These are phyloP conservation scores for Eimeria maxima DNA, from an alignment of 169 alveolate species.

Conservation along the genomic window DNA sequence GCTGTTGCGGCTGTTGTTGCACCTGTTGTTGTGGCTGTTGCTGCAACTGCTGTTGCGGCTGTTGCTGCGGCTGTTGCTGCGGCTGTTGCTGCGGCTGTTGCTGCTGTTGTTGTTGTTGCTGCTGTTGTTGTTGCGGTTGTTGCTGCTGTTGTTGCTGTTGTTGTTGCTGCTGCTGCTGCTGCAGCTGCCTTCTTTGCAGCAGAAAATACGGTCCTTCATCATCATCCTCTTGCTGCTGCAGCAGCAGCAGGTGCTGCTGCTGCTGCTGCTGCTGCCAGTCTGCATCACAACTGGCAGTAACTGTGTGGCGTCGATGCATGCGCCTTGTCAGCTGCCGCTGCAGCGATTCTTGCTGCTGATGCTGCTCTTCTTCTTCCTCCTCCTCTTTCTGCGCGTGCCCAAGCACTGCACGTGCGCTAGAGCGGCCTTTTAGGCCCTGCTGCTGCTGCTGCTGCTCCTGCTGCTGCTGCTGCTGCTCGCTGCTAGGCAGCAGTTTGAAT, in stretches of 20 bases:
- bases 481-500: not conserved
- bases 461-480: conserved; percentile 24
- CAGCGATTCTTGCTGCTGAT: not conserved
- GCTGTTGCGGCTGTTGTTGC: not conserved
- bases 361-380: not conserved
- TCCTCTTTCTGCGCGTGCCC: not conserved
- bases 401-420: too few relatives aligned
- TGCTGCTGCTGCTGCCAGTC: conserved; percentile 1
- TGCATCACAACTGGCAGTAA: not conserved
- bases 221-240: conserved; percentile 18
- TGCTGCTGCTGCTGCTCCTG: conserved; percentile 12
- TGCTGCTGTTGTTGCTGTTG: not conserved
- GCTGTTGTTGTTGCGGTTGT: not conserved
- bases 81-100: not conserved
- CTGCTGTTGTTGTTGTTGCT: not conserved
- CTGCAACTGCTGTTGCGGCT: not conserved
- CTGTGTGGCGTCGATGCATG: not conserved
- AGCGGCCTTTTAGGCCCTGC: not conserved
- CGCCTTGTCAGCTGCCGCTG: too few relatives aligned
- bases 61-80: too few relatives aligned
- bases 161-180: not conserved
- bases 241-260: not conserved
- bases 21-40: not conserved
- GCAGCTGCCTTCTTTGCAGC: too few relatives aligned
- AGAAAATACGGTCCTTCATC: not conserved